Conservation (phyloP, 768 basidiomycete species). For the Pleurotus citrinopileatus region DNA sequence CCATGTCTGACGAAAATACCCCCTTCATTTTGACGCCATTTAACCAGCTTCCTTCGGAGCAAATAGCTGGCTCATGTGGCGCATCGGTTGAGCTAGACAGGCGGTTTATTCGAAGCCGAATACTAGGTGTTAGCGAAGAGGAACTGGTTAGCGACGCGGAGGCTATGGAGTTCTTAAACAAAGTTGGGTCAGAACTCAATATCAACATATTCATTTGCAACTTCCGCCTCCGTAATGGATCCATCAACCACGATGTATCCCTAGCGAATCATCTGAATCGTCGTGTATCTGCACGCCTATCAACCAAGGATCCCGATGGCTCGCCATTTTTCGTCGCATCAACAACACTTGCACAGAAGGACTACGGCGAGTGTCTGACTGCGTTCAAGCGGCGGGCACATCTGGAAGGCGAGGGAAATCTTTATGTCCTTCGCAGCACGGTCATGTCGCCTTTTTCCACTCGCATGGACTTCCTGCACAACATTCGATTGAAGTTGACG, state of each 20-base stretch:
- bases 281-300: constrained; percentile 35
- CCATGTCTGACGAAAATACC: constrained; percentile 30
- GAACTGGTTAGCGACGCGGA: constrained; percentile 25
- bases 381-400: constrained; percentile 36
- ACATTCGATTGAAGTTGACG: constrained; percentile 30
- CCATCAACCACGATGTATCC: constrained; percentile 31
- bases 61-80: too few species aligned
- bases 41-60: constrained; percentile 33
- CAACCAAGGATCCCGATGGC: constrained; percentile 21
- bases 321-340: constrained; percentile 26
- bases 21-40: constrained; percentile 38
- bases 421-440: constrained; percentile 34
- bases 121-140: constrained; percentile 26
- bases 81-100: constrained; percentile 24
- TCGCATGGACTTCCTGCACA: constrained; percentile 22
- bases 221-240: constrained; percentile 30
- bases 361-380: constrained; percentile 31
- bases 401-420: constrained; percentile 24
- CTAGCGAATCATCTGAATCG: constrained; percentile 40
- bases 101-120: constrained; percentile 28
- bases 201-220: constrained; percentile 46
- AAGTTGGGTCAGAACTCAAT: constrained; percentile 38
- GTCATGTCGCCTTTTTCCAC: constrained; percentile 41
- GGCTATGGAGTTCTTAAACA: constrained; percentile 21
- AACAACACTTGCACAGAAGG: constrained; percentile 26